Conservation (phyloP, 2,329 filamentous ascomycete species). For the Phoma sp. region DNA sequence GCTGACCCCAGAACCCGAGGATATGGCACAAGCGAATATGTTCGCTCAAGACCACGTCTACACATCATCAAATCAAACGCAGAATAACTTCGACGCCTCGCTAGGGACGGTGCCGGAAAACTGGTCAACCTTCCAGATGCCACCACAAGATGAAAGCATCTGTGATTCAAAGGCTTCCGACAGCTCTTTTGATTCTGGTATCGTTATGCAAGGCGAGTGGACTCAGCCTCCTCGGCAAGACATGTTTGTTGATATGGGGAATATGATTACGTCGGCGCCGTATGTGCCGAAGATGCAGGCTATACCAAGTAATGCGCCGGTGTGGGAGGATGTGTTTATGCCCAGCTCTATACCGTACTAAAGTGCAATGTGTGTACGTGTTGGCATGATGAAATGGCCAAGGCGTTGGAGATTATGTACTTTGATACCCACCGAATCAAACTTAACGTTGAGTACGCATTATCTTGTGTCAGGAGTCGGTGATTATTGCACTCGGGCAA, state of each 20-base stretch:
- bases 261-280: conserved; percentile 27
- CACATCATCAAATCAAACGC: too few relatives aligned
- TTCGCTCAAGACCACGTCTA: not conserved
- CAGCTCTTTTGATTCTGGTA: conserved; percentile 17
- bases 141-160: not conserved
- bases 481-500: too few relatives aligned
- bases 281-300: conserved; percentile 53
- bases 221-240: conserved; percentile 28
- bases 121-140: not conserved
- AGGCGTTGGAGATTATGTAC: too few relatives aligned
- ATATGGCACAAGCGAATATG: conserved; percentile 21
- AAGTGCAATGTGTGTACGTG: too few relatives aligned
- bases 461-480: too few relatives aligned
- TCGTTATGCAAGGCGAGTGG: conserved; percentile 56
- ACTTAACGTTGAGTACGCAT: too few relatives aligned
- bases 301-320: conserved; percentile 24
- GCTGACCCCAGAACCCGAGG: conserved; percentile 24
- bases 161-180: not conserved
- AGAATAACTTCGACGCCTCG: not conserved
- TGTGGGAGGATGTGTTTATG: conserved; percentile 52
- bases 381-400: too few relatives aligned
- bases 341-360: not conserved
- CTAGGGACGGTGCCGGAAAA: not conserved
- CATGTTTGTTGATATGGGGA: conserved; percentile 41
- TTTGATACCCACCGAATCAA: too few relatives aligned